Base-by-base conservation (phyloP, 2,329 filamentous ascomycete species). In the Colletotrichum costaricense region DNA sequence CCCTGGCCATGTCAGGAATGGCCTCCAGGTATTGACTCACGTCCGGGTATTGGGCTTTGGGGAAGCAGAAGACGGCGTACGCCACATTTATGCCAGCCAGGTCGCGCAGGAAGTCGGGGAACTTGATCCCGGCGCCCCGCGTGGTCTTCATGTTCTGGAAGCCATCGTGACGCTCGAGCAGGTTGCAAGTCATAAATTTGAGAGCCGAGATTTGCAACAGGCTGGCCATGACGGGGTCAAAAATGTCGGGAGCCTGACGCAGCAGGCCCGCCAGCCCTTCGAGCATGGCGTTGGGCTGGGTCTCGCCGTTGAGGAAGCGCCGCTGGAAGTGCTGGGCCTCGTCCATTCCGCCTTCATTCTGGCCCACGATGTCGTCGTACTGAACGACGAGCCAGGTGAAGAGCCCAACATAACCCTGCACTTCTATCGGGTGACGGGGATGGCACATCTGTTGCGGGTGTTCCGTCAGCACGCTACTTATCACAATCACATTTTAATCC, bases 301-400 rank as follows among this genome's bases (percentile, higher is more conserved):
- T 63, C 72, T 77, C 75, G 68, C 75, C 75, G 3, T 46, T 69
- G 67, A 77, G 73, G 66, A 76, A 74, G 7, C 76, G 75, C 26
- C 55, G 59, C 22, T 77, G 75, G 64, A 77, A 77, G 9, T 58
- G 22, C 46, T 63, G 46, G 24, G 68, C 76, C 22, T 75, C 76
- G 30, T 74, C 76, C 35, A 75, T 64, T 33, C 75, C 75, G n/a
- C 75, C 66, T 22, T 76, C 58, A 54, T 75, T 69, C 42, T 76
- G 75, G 11, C 74, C 75, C 22, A 76, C 67, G 8, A 76, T 73
- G 22, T 77, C 76, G 60, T 77, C 76, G 63, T 77, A 76, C 24
- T 76, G 74, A 3, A 77, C 76, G 4, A 77, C 76, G 24, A 77
- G 68, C 75, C 76, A 76, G 5, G 76, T 77, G 35, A 76, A 76